Conservation (phyloP, 129 eudicot species). For the carrot (Daucus carota) region DH1_v3.0 NC_030385.2:14484501-14485000, state of each 20-base stretch:
- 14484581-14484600: conserved; percentile 82
- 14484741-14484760: not conserved
- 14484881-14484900: conserved; percentile 84
- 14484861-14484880: conserved; percentile 87
- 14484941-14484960: conserved; percentile 46
- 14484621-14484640: not conserved
- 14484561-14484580: conserved; percentile 68
- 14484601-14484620: not conserved
- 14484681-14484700: not conserved
- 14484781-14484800: not conserved
- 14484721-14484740: not conserved
- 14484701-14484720: not conserved
- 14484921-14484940: conserved; percentile 40
- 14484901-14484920: conserved; percentile 63
- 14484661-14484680: not conserved
- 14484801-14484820: not conserved
- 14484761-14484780: not conserved
- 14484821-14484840: conserved; percentile 25
- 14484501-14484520: conserved; percentile 93
- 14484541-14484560: conserved; percentile 76
- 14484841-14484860: conserved; percentile 82
- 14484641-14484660: not conserved
- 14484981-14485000: conserved; percentile 70
- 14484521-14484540: conserved; percentile 86
- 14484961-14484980: conserved; percentile 78